Conservation (phyloP, 2,329 filamentous ascomycete species). For the Cladorrhinum sp. region DNA sequence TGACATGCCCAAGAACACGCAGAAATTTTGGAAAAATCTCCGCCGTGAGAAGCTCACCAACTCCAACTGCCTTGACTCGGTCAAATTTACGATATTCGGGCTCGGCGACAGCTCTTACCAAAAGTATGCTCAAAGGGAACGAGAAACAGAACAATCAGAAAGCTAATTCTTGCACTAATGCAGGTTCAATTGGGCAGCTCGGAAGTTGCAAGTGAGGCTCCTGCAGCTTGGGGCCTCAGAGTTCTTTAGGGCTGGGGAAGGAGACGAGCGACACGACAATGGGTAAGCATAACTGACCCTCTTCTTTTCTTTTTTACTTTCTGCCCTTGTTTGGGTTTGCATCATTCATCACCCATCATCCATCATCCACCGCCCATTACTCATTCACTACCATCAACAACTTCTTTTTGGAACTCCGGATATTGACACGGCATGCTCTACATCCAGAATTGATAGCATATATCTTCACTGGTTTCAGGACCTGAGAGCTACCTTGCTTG, state of each 20-base stretch:
- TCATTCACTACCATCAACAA: background rate
- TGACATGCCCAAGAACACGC: slow-evolving; percentile 81
- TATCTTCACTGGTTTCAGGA: slow-evolving; percentile 74
- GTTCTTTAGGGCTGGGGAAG: slow-evolving; percentile 77
- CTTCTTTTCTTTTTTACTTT: no score
- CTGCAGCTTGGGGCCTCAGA: slow-evolving; percentile 77
- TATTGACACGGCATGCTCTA: background rate
- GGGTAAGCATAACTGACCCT: slow-evolving; percentile 57
- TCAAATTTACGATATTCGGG: slow-evolving; percentile 83
- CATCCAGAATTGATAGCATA: slow-evolving; percentile 62
- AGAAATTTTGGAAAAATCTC: slow-evolving; percentile 79
- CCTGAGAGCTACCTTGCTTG: slow-evolving; percentile 64
- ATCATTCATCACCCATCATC: background rate
- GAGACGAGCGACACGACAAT: slow-evolving; percentile 89
- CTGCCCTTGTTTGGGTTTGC: slow-evolving; percentile 1
- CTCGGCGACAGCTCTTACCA: slow-evolving; percentile 93
- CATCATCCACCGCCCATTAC: background rate
- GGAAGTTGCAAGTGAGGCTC: slow-evolving; percentile 82
- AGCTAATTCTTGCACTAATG: background rate
- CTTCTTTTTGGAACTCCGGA: slow-evolving; percentile 41
- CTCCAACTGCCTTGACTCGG: slow-evolving; percentile 60
- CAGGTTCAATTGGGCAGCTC: slow-evolving; percentile 89
- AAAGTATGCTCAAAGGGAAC: slow-evolving; percentile 52
- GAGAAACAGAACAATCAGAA: background rate
- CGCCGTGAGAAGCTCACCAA: slow-evolving; percentile 71